Percentiles rank a stretch among this genome's conserved stretches.
Evolutionary conservation across 228 moss, liverwort and hornwort species (phyloP).

Genomic region (Sphagnum fallax): DNA sequence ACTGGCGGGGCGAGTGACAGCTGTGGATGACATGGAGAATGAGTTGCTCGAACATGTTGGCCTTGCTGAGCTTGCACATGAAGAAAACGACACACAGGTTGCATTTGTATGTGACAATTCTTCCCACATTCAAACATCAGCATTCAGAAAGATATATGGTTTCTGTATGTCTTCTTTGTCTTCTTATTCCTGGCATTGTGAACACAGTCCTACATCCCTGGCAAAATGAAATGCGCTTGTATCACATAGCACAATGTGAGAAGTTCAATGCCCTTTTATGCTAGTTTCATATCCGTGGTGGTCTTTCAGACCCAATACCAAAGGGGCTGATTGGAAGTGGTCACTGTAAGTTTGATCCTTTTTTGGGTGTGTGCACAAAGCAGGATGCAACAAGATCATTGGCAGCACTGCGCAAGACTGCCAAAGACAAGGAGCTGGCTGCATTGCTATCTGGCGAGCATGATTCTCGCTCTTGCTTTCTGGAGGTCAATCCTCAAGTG

Average conservation of each 20-base stretch:
- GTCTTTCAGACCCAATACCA: too few species aligned
- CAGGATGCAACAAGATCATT: constrained; percentile 73
- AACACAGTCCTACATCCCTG: too few species aligned
- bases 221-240: too few species aligned
- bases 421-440: constrained; percentile 76
- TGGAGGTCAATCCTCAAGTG: constrained; percentile 50
- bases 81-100: constrained; percentile 78
- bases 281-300: too few species aligned
- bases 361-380: too few species aligned
- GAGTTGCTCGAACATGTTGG: constrained; percentile 81
- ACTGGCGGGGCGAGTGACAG: constrained; percentile 62
- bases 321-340: too few species aligned
- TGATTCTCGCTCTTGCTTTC: constrained; percentile 75
- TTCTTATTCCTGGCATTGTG: too few species aligned
- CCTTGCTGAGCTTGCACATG: constrained; percentile 84
- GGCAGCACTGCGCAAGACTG: constrained; percentile 59
- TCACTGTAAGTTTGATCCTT: too few species aligned
- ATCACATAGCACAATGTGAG: too few species aligned
- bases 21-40: constrained; percentile 63
- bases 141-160: not conserved
- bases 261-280: too few species aligned
- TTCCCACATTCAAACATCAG: not conserved
- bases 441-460: constrained; percentile 81
- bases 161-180: not conserved
- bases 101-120: constrained; percentile 46